Evolutionary conservation across 75 land plant species (phyloP), one percentile per base, ranked within the genome.

Genomic region (Picea glauca): DNA sequence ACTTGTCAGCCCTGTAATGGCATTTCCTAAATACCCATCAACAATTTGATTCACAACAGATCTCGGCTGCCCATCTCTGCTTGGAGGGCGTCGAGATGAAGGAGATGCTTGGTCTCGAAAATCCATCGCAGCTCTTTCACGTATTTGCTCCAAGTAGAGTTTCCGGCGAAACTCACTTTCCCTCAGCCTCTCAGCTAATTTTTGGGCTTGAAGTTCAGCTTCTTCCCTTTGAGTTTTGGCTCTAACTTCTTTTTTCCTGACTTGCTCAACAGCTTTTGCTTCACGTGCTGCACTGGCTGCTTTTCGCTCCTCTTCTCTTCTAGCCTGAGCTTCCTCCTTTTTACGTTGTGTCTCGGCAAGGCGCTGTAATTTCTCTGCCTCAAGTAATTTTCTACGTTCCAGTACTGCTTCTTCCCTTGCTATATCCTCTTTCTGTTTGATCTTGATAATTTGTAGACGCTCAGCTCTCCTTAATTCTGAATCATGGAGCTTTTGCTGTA

Each of bases 241-340:
- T 77, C 99, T 85, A 21, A 82, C 90, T 79, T 94, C 95, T 80
- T 90, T 94, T 77, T 92, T 92, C 32, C 95, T 87, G 15, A 88
- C 88, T 78, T 97, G 91, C 59, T 97, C 99, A 23, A 94, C 77
- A 23, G 93, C 92, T 70, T 82, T 90, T 65, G 95, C 95, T 75
- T 97, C 99, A 12, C 98, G 82, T 33, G 95, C 95, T 80, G 92
- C 99, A 91, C 92, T 94, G 30, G 98, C 92, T 72, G 92, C 95
- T 83, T 86, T 97, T 11, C 98, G 86, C 72, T 97, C 98, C 76
- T 97, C 99, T 77, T 97, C 99, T 78, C 93, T 84, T 84, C 98
- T 91, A n/a, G 87, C 79, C 81, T 91, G 91, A 77, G 98, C 98
- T 78, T 94, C 98, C 83, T 97, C 95, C 77, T 97, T 97, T 77